Conservation (phyloP, 805 yeast species). For the Pichia occidentalis region DNA sequence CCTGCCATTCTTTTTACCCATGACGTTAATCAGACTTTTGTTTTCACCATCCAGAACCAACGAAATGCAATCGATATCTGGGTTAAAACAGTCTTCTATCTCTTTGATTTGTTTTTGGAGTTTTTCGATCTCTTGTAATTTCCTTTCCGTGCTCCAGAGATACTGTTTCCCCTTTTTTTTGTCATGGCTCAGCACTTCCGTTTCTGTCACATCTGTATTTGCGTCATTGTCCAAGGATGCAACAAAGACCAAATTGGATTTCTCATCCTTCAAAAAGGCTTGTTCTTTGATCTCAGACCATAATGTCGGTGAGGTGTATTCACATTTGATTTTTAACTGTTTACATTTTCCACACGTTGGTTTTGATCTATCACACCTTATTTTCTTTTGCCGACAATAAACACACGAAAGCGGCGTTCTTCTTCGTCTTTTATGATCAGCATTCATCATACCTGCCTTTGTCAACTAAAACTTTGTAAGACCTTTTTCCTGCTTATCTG, state of each 20-base stretch:
- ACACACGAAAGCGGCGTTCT: slow-evolving; percentile 23
- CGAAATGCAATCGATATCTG: slow-evolving; percentile 10
- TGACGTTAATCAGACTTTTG: slow-evolving; percentile 2
- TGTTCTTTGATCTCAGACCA: slow-evolving; percentile 7
- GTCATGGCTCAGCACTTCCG: too few species aligned
- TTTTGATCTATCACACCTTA: slow-evolving; percentile 22
- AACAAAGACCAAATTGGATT: background rate
- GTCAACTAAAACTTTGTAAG: too few species aligned
- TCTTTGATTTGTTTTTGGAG: background rate
- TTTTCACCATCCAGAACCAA: slow-evolving; percentile 9
- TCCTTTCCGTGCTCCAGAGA: background rate
- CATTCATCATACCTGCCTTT: background rate
- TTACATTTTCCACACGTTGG: slow-evolving; percentile 20
- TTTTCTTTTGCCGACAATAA: slow-evolving; percentile 19
- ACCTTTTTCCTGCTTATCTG: too few species aligned
- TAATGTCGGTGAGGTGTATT: slow-evolving; percentile 17
- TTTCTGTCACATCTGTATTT: too few species aligned
- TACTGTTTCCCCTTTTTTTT: too few species aligned
- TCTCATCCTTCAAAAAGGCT: background rate
- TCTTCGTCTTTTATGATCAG: slow-evolving; percentile 15
- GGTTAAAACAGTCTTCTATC: background rate
- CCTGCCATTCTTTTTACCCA: slow-evolving; percentile 14
- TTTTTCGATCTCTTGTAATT: slow-evolving; percentile 1
- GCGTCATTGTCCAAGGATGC: slow-evolving; percentile 1
- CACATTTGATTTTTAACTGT: slow-evolving; percentile 12